Percentiles rank a stretch among this genome's conserved stretches.
Conservation (phyloP, 441 rosid species). For the Adansonia rubrostipa region DNA sequence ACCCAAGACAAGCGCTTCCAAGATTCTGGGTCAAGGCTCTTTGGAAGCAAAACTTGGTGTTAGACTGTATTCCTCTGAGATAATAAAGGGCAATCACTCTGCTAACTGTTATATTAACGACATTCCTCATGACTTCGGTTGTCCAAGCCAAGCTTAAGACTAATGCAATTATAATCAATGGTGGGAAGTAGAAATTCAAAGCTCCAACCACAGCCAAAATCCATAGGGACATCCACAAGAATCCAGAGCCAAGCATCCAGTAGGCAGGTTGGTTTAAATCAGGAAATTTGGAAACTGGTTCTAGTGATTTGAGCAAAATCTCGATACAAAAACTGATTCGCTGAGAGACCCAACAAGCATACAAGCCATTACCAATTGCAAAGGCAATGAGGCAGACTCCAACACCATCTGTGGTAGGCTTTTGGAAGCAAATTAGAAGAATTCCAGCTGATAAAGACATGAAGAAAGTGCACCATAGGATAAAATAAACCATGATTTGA, state of each 20-base stretch:
- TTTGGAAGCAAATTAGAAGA: constrained; percentile 90
- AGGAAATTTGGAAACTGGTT: constrained; percentile 69
- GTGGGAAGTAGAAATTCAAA: constrained; percentile 59
- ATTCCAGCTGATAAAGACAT: constrained; percentile 81
- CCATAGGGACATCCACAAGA: constrained; percentile 97
- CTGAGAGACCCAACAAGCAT: constrained; percentile 84
- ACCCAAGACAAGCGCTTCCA: constrained; percentile 96
- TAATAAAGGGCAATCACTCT: constrained; percentile 81
- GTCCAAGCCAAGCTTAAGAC: constrained; percentile 76
- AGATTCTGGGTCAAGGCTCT: constrained; percentile 76
- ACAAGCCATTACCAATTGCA: constrained; percentile 83
- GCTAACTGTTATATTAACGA: constrained; percentile 82
- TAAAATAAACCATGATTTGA: constrained; percentile 76
- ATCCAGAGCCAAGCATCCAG: constrained; percentile 79
- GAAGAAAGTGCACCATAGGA: constrained; percentile 73
- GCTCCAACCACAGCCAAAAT: constrained; percentile 88
- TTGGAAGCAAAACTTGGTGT: constrained; percentile 78
- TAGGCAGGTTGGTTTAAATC: constrained; percentile 82
- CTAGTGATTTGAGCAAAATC: constrained; percentile 65
- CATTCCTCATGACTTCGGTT: constrained; percentile 92
- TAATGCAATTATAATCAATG: constrained; percentile 61
- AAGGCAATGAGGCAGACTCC: constrained; percentile 80
- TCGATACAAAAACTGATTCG: constrained; percentile 63
- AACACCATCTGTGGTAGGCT: constrained; percentile 72
- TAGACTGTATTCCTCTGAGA: constrained; percentile 89